These are phyloP conservation scores for Colletotrichum godetiae DNA, from an alignment of 2,329 filamentous ascomycete genomes.

Conservation along the genomic window DNA sequence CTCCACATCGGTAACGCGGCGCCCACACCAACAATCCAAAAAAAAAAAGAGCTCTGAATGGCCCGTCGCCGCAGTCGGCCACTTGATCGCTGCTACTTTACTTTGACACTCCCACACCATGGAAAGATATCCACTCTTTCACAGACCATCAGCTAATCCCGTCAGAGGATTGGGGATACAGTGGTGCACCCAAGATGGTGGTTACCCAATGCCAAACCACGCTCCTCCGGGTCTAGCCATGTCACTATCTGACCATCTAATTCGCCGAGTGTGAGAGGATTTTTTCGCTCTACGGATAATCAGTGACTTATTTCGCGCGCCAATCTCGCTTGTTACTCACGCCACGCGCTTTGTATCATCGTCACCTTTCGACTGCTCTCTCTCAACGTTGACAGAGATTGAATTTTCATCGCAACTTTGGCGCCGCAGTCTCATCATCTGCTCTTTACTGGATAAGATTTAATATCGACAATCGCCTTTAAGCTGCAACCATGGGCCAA, in stretches of 20 bases:
- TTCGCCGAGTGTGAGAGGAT: constrained; percentile 20
- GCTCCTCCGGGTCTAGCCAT: neutral
- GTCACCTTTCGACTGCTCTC: neutral
- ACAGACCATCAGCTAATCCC: constrained; percentile 17
- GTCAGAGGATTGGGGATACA: neutral
- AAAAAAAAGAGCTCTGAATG: neutral
- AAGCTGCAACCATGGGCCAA: constrained; percentile 69
- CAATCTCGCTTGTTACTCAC: constrained; percentile 28
- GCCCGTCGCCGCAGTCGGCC: neutral
- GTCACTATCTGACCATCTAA: neutral
- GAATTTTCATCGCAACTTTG: neutral
- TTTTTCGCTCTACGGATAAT: neutral
- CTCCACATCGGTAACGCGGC: constrained; percentile 6
- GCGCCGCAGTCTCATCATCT: neutral
- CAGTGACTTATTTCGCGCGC: neutral
- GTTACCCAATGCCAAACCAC: constrained; percentile 11
- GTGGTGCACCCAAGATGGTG: neutral
- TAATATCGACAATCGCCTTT: neutral
- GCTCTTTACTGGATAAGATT: neutral
- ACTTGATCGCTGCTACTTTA: constrained; percentile 12
- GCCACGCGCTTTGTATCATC: constrained; percentile 14
- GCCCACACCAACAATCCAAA: neutral
- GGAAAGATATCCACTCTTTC: constrained; percentile 15
- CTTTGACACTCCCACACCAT: constrained; percentile 12
- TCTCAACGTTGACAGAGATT: neutral